These are phyloP conservation scores for Gnaphalium uliginosum DNA, from an alignment of 129 eudicot species.

Conservation along the genomic window DNA sequence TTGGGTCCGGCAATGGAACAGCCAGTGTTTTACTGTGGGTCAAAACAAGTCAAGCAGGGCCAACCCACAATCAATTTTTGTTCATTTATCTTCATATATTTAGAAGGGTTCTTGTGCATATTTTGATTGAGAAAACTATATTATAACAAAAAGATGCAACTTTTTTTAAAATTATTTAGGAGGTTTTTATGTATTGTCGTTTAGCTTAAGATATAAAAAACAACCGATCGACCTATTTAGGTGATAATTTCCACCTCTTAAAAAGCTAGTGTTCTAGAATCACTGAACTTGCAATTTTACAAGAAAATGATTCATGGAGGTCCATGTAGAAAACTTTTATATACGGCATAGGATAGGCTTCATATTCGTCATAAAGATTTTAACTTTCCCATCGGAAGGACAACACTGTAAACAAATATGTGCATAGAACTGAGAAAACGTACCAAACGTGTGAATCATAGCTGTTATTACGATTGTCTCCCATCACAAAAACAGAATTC, in stretches of 20 bases:
- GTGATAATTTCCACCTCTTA: not conserved
- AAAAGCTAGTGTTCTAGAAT: not conserved
- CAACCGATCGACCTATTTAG: not conserved
- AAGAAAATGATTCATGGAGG: constrained; percentile 6
- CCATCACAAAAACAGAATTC: constrained; percentile 94
- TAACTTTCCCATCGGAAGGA: not conserved
- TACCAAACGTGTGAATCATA: constrained; percentile 98
- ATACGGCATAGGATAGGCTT: not conserved
- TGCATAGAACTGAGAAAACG: constrained; percentile 15
- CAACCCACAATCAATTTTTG: not conserved
- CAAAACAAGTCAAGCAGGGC: not conserved
- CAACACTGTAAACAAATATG: not conserved
- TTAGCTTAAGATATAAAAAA: not conserved
- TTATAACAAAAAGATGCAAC: not conserved
- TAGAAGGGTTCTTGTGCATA: no score
- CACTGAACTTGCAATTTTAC: constrained; percentile 6
- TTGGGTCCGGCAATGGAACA: not conserved
- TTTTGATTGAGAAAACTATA: no score
- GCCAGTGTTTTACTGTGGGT: not conserved
- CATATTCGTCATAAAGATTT: not conserved
- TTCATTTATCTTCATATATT: no score
- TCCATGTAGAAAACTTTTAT: not conserved
- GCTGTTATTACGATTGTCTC: constrained; percentile 97
- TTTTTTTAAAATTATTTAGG: not conserved
- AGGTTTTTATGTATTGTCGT: not conserved